A percentile compares a stretch with the other conserved stretches of the same genome.
Evolutionary conservation across 768 basidiomycete genomes (phyloP).

Genomic region (Neoboletus subvelutipes): DNA sequence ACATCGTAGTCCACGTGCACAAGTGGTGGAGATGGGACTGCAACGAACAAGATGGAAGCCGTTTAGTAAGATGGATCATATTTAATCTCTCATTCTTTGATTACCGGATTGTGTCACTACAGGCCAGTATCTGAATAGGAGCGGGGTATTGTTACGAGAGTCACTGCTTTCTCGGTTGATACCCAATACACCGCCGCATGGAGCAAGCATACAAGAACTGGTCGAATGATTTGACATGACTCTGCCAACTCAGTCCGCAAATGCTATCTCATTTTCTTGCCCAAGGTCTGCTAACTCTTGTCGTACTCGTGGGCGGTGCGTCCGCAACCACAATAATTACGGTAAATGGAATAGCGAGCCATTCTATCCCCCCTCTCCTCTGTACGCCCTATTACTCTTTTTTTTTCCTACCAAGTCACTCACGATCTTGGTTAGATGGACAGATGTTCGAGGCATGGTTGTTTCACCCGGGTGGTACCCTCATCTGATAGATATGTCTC

Average conservation of each 20-base stretch:
- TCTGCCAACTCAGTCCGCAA: background rate
- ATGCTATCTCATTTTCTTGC: background rate
- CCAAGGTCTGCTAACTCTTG: background rate
- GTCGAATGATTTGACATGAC: background rate
- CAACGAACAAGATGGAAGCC: background rate
- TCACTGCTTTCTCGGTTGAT: background rate
- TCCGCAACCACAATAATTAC: constrained; percentile 34
- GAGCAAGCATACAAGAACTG: background rate
- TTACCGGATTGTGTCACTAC: background rate
- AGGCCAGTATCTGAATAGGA: background rate
- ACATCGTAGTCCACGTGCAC: background rate
- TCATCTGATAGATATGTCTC: background rate
- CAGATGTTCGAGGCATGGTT: constrained; percentile 57
- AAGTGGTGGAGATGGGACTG: background rate
- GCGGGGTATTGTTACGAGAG: background rate
- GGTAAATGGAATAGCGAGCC: constrained; percentile 47
- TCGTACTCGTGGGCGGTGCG: background rate
- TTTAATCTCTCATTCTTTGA: background rate
- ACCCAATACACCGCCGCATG: background rate
- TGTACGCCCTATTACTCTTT: constrained; percentile 33
- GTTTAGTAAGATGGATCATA: background rate
- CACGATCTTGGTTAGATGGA: constrained; percentile 36
- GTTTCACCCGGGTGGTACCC: background rate
- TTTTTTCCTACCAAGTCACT: too few relatives aligned
- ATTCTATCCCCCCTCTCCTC: constrained; percentile 49